These are phyloP conservation scores for Pyrus betulifolia DNA, from an alignment of 306 rosid genomes.

Conservation along the genomic window DNA sequence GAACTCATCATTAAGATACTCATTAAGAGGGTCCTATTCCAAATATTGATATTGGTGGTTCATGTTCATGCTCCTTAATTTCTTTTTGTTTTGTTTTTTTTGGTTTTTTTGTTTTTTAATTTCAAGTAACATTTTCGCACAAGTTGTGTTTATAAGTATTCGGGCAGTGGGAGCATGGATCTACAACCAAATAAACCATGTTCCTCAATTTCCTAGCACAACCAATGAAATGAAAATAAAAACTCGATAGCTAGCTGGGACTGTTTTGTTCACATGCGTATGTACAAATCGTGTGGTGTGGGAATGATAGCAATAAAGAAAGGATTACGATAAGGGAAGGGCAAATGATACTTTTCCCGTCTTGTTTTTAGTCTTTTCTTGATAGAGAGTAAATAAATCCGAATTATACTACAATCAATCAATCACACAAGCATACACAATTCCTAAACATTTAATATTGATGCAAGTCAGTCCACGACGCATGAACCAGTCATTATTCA, in stretches of 20 bases:
- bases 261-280: background rate
- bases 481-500: no score
- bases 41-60: background rate
- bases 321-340: background rate
- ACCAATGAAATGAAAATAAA: background rate
- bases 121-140: background rate
- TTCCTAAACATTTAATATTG: no score
- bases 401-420: background rate
- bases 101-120: no score
- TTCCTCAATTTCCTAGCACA: background rate
- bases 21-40: no score
- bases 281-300: background rate
- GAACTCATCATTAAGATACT: no score
- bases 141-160: background rate
- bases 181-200: background rate
- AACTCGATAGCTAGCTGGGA: background rate
- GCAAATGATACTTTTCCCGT: background rate
- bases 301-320: background rate
- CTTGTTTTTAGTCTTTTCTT: background rate
- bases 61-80: background rate
- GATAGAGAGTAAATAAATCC: background rate
- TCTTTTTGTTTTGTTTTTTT: background rate
- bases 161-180: background rate
- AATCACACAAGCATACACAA: background rate
- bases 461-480: no score